Evolutionary conservation across 2,329 filamentous ascomycete genomes (phyloP).

Genomic region (Leptographium galeiforme): DNA sequence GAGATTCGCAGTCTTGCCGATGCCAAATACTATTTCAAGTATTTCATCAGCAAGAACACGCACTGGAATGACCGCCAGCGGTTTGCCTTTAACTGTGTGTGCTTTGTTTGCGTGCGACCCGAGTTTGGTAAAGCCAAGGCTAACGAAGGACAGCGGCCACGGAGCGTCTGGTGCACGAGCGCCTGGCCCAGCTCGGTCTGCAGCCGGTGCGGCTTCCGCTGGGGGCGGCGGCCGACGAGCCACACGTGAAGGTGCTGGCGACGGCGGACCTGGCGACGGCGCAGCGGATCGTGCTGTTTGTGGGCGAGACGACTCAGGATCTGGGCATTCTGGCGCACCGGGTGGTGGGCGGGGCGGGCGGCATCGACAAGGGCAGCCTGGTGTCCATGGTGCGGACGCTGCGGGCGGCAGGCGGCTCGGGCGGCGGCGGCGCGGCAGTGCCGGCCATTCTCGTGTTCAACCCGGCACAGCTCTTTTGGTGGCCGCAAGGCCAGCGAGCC

Average conservation of each 20-base stretch:
- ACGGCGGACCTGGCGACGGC: slow-evolving; percentile 37
- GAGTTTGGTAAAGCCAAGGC: not conserved
- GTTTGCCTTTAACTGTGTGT: slow-evolving; percentile 58
- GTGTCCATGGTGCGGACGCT: slow-evolving; percentile 46
- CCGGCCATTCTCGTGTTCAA: slow-evolving; percentile 66
- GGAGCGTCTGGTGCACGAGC: slow-evolving; percentile 43
- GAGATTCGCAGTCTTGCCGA: slow-evolving; percentile 59
- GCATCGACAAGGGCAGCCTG: slow-evolving; percentile 57
- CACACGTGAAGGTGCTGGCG: slow-evolving; percentile 57
- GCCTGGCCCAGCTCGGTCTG: slow-evolving; percentile 49
- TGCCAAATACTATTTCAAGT: slow-evolving; percentile 60
- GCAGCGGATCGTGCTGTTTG: slow-evolving; percentile 55
- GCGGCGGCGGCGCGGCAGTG: slow-evolving; percentile 13
- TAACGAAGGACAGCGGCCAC: slow-evolving; percentile 39
- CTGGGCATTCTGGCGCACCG: slow-evolving; percentile 65
- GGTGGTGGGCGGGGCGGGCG: slow-evolving; percentile 46
- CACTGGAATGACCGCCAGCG: slow-evolving; percentile 65
- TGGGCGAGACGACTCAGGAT: slow-evolving; percentile 60
- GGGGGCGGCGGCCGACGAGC: slow-evolving; percentile 27
- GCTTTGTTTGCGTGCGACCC: not conserved
- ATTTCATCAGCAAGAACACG: slow-evolving; percentile 57
- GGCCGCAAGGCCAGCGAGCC: slow-evolving; percentile 45
- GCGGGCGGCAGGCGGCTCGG: slow-evolving; percentile 1
- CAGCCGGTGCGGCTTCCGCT: slow-evolving; percentile 48
- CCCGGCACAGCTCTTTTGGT: slow-evolving; percentile 64